Percentiles rank a stretch among this genome's conserved stretches.
Evolutionary conservation across 2,329 filamentous ascomycete genomes (phyloP).

Genomic region (Zarea fungicola): DNA sequence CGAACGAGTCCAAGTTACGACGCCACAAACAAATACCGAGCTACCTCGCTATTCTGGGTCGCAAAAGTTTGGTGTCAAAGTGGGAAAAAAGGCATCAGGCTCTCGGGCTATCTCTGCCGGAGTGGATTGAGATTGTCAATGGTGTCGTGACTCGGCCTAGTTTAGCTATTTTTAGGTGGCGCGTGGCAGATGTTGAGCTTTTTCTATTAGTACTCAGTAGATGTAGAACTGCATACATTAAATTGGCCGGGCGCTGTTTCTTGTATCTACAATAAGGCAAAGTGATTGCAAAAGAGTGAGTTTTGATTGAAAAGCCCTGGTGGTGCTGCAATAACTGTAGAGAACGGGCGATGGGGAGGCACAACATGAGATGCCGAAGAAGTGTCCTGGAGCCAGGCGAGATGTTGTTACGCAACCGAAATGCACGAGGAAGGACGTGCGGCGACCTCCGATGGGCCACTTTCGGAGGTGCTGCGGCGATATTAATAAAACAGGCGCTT

Average conservation of each 20-base stretch:
- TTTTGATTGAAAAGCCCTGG: too few relatives aligned
- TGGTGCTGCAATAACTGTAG: too few relatives aligned
- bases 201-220: not conserved
- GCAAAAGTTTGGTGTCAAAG: not conserved
- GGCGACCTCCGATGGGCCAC: not conserved
- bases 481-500: not conserved
- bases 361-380: not conserved
- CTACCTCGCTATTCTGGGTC: slow-evolving; percentile 5
- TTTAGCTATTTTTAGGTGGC: not conserved
- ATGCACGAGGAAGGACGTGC: not conserved
- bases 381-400: not conserved
- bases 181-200: not conserved
- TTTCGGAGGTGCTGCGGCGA: not conserved
- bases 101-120: not conserved
- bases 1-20: slow-evolving; percentile 1
- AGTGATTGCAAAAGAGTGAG: too few relatives aligned
- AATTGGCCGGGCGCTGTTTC: too few relatives aligned
- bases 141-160: not conserved
- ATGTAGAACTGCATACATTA: too few relatives aligned
- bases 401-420: slow-evolving; percentile 7
- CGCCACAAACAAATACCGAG: slow-evolving; percentile 5
- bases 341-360: too few relatives aligned
- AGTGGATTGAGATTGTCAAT: not conserved
- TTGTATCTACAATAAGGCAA: too few relatives aligned
- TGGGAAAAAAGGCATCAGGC: not conserved